Percentiles rank a stretch among this genome's conserved stretches.
Evolutionary conservation across 2,329 filamentous ascomycete species (phyloP).

Genomic region (Calonectria naviculata): DNA sequence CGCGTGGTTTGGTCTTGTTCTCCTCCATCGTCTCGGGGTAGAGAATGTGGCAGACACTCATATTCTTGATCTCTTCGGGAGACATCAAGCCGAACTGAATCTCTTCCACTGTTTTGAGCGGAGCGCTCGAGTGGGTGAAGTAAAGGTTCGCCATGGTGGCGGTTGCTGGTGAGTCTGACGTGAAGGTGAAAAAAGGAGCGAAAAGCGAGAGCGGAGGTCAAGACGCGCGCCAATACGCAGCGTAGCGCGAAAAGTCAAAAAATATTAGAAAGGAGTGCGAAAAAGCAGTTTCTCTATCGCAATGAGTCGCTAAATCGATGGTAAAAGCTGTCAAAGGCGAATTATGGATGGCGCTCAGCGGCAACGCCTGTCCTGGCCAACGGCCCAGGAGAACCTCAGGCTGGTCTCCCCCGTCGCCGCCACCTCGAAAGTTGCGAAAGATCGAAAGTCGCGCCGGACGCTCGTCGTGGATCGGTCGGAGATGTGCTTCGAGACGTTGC

Average conservation of each 20-base stretch:
- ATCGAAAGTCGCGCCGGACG: constrained; percentile 50
- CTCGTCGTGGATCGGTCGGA: constrained; percentile 45
- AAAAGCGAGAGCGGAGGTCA: constrained; percentile 36
- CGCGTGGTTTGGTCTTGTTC: constrained; percentile 87
- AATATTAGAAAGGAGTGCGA: constrained; percentile 36
- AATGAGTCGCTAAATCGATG: constrained; percentile 45
- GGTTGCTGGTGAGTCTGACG: constrained; percentile 45
- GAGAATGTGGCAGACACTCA: constrained; percentile 96
- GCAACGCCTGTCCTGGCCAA: constrained; percentile 57
- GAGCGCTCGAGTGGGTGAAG: constrained; percentile 92
- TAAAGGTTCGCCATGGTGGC: constrained; percentile 89
- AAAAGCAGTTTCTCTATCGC: constrained; percentile 36
- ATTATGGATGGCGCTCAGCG: constrained; percentile 54
- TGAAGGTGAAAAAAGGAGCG: constrained; percentile 39
- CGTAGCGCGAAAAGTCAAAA: constrained; percentile 39
- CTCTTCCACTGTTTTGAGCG: constrained; percentile 97
- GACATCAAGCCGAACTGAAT: constrained; percentile 99
- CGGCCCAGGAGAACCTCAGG: constrained; percentile 60
- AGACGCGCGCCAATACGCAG: constrained; percentile 36
- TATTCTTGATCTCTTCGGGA: constrained; percentile 98
- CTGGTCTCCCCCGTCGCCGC: constrained; percentile 58
- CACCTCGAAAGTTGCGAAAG: constrained; percentile 51
- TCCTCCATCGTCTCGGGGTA: constrained; percentile 99
- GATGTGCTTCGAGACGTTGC: constrained; percentile 44
- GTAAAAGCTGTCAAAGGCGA: constrained; percentile 43